Evolutionary conservation across 169 alveolate genomes (phyloP).

Genomic region (Eimeria nieschulzi): DNA sequence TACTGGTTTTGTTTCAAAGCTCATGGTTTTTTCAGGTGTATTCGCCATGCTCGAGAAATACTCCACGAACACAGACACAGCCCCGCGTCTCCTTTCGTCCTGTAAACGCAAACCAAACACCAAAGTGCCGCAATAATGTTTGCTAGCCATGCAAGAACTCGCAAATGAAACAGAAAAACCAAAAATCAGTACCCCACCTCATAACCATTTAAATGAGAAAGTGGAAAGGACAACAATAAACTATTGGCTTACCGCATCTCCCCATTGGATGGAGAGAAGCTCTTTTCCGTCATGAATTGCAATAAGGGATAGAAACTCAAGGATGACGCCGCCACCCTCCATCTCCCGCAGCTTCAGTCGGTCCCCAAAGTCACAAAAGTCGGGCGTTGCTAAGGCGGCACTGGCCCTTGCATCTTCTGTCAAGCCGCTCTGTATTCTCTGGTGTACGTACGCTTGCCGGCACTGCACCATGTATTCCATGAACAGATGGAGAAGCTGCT

Average conservation of each 20-base stretch:
- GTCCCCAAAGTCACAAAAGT: slow-evolving; percentile 56
- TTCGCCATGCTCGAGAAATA: slow-evolving; percentile 38
- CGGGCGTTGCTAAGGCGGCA: slow-evolving; percentile 23
- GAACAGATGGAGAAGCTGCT: slow-evolving; percentile 40
- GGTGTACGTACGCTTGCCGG: slow-evolving; percentile 49
- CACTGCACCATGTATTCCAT: slow-evolving; percentile 60
- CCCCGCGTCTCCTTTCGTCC: slow-evolving; percentile 63
- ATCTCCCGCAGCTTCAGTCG: slow-evolving; percentile 10
- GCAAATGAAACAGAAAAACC: not conserved
- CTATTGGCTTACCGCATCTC: slow-evolving; percentile 37
- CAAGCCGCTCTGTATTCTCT: slow-evolving; percentile 34
- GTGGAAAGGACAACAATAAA: not conserved
- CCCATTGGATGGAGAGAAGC: slow-evolving; percentile 65
- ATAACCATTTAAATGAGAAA: not conserved
- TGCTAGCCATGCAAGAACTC: not conserved
- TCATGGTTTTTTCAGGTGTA: not conserved
- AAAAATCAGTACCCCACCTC: not conserved
- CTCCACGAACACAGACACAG: slow-evolving; percentile 64
- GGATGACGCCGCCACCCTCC: slow-evolving; percentile 48
- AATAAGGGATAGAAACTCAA: slow-evolving; percentile 44
- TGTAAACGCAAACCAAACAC: not conserved
- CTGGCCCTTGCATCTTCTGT: not conserved
- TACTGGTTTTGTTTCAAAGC: too few species aligned
- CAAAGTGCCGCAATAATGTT: not conserved
- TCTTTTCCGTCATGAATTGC: slow-evolving; percentile 60